Conservation (phyloP, 805 yeast species). For the Metschnikowia santaceciliae region DNA sequence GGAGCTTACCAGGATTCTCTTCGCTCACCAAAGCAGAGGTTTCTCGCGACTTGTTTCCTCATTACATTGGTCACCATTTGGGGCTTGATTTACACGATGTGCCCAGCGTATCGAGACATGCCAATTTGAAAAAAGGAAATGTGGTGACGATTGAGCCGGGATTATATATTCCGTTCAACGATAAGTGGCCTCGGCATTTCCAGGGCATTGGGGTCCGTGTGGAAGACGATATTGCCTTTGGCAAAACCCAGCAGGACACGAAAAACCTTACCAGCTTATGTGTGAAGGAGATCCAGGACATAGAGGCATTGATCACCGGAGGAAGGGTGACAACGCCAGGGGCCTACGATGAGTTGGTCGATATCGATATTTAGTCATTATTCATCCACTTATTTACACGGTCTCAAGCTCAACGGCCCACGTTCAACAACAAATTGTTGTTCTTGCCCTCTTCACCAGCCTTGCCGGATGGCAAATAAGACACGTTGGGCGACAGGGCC, state of each 20-base stretch:
- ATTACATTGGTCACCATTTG: conserved; percentile 90
- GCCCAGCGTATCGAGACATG: conserved; percentile 58
- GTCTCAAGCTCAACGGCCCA: conserved; percentile 54
- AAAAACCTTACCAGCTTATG: conserved; percentile 70
- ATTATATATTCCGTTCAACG: conserved; percentile 74
- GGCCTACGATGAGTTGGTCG: conserved; percentile 32
- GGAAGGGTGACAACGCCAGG: conserved; percentile 53
- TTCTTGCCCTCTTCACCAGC: conserved; percentile 41
- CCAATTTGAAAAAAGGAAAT: conserved; percentile 58
- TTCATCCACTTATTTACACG: conserved; percentile 9
- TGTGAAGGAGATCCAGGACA: conserved; percentile 78
- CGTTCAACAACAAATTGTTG: conserved; percentile 59
- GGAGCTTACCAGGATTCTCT: conserved; percentile 64
- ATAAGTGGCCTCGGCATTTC: conserved; percentile 71
- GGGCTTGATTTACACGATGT: conserved; percentile 90
- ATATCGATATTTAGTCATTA: conserved; percentile 20
- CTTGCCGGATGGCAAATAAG: conserved; percentile 71
- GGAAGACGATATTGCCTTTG: conserved; percentile 89
- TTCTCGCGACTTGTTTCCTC: conserved; percentile 67
- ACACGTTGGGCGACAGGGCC: conserved; percentile 77
- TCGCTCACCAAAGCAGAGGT: conserved; percentile 50
- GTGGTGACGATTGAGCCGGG: conserved; percentile 97
- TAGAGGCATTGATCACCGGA: conserved; percentile 61
- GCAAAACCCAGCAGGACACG: conserved; percentile 49
- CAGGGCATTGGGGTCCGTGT: conserved; percentile 90